Percentiles rank a stretch among this genome's conserved stretches.
Conservation (phyloP, 2,329 filamentous ascomycete species). For the Graphiopsis chlorocephala region DNA sequence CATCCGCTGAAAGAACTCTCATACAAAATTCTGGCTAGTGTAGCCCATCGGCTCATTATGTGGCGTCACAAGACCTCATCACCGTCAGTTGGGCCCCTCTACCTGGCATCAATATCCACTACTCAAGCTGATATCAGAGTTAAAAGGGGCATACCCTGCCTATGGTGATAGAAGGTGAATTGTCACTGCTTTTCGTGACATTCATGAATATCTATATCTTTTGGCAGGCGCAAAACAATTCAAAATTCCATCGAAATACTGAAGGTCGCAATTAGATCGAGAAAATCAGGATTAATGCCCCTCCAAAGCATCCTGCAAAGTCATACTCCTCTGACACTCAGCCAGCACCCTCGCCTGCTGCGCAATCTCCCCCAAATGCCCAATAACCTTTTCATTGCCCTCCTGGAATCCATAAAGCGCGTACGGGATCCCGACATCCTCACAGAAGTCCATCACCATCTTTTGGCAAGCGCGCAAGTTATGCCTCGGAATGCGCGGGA, state of each 20-base stretch:
- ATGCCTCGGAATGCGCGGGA: constrained; percentile 65
- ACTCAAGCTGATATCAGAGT: no score
- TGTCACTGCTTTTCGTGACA: neutral
- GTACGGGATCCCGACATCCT: constrained; percentile 64
- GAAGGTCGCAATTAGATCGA: neutral
- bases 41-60: no score
- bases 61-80: no score
- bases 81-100: no score
- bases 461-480: constrained; percentile 62
- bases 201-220: neutral
- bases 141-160: no score
- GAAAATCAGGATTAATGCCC: constrained; percentile 22
- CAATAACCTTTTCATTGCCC: constrained; percentile 59
- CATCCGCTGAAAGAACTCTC: neutral
- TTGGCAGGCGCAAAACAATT: neutral
- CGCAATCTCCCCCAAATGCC: constrained; percentile 56
- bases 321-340: constrained; percentile 50
- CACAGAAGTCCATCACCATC: constrained; percentile 61
- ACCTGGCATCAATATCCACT: no score
- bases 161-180: neutral
- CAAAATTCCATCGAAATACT: neutral
- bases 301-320: constrained; percentile 29
- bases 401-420: constrained; percentile 60
- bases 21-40: neutral
- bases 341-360: constrained; percentile 60